Conservation (phyloP, 1,139 yeast genomes). For the Blastobotrys indianensis region DNA sequence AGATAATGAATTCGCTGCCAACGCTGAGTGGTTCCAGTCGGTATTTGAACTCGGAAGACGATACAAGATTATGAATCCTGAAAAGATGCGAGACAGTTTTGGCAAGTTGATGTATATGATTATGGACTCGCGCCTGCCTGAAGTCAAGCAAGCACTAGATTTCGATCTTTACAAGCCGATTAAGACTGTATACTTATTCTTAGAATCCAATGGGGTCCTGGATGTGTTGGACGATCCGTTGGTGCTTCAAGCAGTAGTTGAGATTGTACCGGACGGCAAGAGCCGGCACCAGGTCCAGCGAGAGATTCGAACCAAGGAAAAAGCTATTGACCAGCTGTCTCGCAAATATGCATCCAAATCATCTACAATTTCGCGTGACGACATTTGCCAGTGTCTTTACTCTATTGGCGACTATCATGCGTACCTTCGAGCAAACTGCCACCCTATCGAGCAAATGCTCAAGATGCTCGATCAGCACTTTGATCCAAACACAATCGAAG, state of each 20-base stretch:
- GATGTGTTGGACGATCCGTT: constrained; percentile 50
- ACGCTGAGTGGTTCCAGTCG: constrained; percentile 61
- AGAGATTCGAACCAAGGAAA: constrained; percentile 56
- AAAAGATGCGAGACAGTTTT: constrained; percentile 64
- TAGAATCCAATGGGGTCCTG: constrained; percentile 36
- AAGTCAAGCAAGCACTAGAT: constrained; percentile 59
- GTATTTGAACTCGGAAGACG: constrained; percentile 71
- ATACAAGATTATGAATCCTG: constrained; percentile 75
- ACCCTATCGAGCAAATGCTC: constrained; percentile 57
- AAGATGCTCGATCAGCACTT: constrained; percentile 46
- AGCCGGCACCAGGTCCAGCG: constrained; percentile 46
- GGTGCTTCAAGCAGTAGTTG: constrained; percentile 56
- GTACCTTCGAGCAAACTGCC: constrained; percentile 58
- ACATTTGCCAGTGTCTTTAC: constrained; percentile 58
- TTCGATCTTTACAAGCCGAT: constrained; percentile 67
- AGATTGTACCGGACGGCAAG: constrained; percentile 53
- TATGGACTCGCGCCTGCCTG: constrained; percentile 71
- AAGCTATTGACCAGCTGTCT: constrained; percentile 53
- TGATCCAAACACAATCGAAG: constrained; percentile 37
- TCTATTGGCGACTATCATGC: constrained; percentile 73
- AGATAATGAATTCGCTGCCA: constrained; percentile 56
- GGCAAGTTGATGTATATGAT: constrained; percentile 75
- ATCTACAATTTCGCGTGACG: constrained; percentile 39
- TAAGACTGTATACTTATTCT: constrained; percentile 48
- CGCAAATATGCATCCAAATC: constrained; percentile 34